Base-by-base conservation (phyloP, 306 rosid genomes). In the Sindora glabra region DNA sequence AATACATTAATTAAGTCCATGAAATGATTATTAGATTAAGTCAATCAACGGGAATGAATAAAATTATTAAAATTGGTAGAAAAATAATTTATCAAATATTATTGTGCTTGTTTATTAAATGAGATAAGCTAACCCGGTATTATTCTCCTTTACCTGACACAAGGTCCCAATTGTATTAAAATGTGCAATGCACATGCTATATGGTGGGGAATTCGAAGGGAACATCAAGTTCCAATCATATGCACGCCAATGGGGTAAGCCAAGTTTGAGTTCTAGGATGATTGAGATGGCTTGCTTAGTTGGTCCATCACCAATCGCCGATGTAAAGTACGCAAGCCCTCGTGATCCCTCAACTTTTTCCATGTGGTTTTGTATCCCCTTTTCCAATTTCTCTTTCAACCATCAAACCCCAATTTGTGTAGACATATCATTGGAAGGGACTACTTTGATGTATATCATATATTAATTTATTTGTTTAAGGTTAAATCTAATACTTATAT, bases 331-430 rank as follows among this genome's bases (percentile, higher is more conserved):
- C 48, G 68, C 74, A 78, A 62, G 36, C 41, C 71, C 76, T 79
- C 83, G 86, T 79, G 87, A 70, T 59, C 39, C 39, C 71, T 64
- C 59, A 26, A 50, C 87, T 82, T 83, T 80, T 78, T 72, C 75
- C 97, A 84, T 78, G 95, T 82, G 97, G 30, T 55, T 49, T 17
- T 70, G 77, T 70, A 54, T 54, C 73, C 71, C 14, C 68, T 59
- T 55, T 52, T 47, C 50, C 39, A 27, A 38, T 27, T 34, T 73
- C 55, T 36, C 22, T 40, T 69, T 65, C 75, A 52, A 62, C 56
- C 53, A 65, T 69, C 59, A 4, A 67, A 64, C 72, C 18, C 62
- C 59, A 65, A 75, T 61, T n/a, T n/a, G n/a, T n/a, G n/a, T n/a
- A n/a, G n/a, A n/a, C n/a, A n/a, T n/a, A n/a, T n/a, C n/a, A n/a